A percentile compares a stretch with the other conserved stretches of the same genome.
phyloP scores from a whole-genome alignment of 2,329 filamentous ascomycete species.

The Metarhizium guizhouense region DNA sequence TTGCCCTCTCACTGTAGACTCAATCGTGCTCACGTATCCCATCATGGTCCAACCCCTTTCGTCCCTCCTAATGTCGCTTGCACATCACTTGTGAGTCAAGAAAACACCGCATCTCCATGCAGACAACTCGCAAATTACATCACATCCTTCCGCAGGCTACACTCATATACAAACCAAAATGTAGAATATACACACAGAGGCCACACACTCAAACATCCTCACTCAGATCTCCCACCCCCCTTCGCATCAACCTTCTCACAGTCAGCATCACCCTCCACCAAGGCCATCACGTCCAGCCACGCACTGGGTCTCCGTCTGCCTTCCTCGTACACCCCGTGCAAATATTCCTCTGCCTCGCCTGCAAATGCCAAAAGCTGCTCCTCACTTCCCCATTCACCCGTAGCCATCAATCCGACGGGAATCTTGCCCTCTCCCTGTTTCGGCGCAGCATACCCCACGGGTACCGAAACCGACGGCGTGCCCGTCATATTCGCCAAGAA shows the following conservation, averaged over 20 bases:
- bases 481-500: conserved; percentile 80
- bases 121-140: too few relatives aligned
- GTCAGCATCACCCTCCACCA: conserved; percentile 10
- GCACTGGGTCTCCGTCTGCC: conserved; percentile 41
- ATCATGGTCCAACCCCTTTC: too few relatives aligned
- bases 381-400: conserved; percentile 59
- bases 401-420: conserved; percentile 53
- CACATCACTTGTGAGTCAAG: too few relatives aligned
- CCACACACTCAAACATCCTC: too few relatives aligned
- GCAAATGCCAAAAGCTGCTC: conserved; percentile 55
- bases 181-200: too few relatives aligned
- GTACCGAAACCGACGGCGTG: conserved; percentile 64
- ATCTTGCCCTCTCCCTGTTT: conserved; percentile 48
- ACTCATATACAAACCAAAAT: background rate
- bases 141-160: background rate
- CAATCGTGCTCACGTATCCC: too few relatives aligned
- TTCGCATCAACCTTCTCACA: background rate
- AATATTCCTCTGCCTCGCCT: conserved; percentile 44
- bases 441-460: conserved; percentile 61
- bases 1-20: too few relatives aligned
- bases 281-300: conserved; percentile 49
- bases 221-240: background rate
- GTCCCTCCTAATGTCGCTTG: too few relatives aligned
- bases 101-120: too few relatives aligned
- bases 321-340: conserved; percentile 37